These are phyloP conservation scores for Neonectria magnoliae DNA, from an alignment of 2,329 filamentous ascomycete species.

Conservation along the genomic window DNA sequence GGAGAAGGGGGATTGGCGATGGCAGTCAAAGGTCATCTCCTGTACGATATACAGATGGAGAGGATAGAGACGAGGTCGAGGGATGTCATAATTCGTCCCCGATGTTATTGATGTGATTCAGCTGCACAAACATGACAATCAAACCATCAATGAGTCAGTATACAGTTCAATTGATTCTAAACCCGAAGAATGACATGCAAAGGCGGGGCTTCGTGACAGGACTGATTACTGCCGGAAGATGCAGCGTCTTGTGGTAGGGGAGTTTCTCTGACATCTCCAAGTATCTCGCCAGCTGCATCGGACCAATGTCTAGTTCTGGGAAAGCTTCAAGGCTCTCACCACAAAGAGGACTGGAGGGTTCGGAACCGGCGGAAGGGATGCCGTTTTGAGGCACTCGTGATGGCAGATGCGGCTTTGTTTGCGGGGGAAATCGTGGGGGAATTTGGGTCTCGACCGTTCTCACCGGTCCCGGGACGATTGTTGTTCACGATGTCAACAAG, in stretches of 20 bases:
- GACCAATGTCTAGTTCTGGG: neutral
- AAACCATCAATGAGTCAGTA: constrained; percentile 16
- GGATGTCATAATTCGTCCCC: constrained; percentile 6
- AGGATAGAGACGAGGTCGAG: constrained; percentile 23
- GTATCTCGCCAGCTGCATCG: neutral
- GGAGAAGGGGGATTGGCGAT: neutral
- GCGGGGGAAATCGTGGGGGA: neutral
- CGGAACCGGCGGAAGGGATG: constrained; percentile 2
- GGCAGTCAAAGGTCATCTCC: constrained; percentile 8
- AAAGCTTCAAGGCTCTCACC: neutral
- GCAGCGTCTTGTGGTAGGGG: neutral
- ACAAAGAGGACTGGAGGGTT: constrained; percentile 7
- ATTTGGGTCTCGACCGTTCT: neutral
- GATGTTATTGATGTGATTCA: constrained; percentile 30
- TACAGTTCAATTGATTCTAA: neutral
- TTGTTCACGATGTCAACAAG: neutral
- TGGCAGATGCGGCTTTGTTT: neutral
- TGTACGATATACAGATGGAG: constrained; percentile 39
- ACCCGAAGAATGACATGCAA: neutral
- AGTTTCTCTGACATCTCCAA: neutral
- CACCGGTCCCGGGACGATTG: neutral
- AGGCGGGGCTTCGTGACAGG: neutral
- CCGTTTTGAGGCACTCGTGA: constrained; percentile 4
- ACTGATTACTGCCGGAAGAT: neutral
- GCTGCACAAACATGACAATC: constrained; percentile 36